Conservation (phyloP, 768 basidiomycete genomes). For the Termitomyces sp. region DNA sequence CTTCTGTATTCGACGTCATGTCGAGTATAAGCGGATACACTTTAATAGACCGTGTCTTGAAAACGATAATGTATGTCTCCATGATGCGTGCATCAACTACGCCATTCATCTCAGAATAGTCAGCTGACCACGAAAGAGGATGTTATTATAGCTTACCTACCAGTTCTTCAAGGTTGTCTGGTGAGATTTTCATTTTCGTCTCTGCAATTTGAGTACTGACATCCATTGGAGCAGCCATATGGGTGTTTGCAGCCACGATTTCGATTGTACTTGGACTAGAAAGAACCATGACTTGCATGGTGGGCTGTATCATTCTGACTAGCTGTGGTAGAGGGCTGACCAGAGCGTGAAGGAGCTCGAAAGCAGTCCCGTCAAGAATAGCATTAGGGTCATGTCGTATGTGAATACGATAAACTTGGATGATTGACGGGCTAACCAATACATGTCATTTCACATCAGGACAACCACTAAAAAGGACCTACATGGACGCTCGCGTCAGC, state of each 20-base stretch:
- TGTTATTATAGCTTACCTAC: conserved; percentile 17
- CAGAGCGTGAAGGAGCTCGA: conserved; percentile 15
- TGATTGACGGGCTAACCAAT: conserved; percentile 13
- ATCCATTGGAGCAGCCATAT: conserved; percentile 9
- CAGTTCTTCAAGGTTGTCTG: conserved; percentile 26
- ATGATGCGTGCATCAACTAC: conserved; percentile 39
- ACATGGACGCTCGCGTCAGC: conserved; percentile 20
- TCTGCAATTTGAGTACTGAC: neutral
- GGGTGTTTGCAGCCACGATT: conserved; percentile 18
- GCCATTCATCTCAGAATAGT: conserved; percentile 27
- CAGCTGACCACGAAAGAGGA: neutral
- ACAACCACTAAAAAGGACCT: neutral
- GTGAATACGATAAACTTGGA: conserved; percentile 2
- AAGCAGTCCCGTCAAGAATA: conserved; percentile 1
- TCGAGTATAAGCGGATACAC: conserved; percentile 25
- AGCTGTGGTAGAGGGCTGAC: conserved; percentile 17
- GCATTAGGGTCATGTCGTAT: conserved; percentile 1
- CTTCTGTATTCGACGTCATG: neutral
- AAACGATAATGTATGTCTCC: conserved; percentile 44
- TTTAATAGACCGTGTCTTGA: conserved; percentile 48
- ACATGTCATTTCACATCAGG: neutral
- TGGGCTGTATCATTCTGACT: conserved; percentile 30
- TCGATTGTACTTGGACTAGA: conserved; percentile 24
- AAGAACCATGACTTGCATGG: conserved; percentile 24
- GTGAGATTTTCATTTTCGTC: conserved; percentile 4